Evolutionary conservation across 2,329 filamentous ascomycete genomes (phyloP), one percentile per base, ranked within the genome.

Genomic region (Aspergillus amoenus): DNA sequence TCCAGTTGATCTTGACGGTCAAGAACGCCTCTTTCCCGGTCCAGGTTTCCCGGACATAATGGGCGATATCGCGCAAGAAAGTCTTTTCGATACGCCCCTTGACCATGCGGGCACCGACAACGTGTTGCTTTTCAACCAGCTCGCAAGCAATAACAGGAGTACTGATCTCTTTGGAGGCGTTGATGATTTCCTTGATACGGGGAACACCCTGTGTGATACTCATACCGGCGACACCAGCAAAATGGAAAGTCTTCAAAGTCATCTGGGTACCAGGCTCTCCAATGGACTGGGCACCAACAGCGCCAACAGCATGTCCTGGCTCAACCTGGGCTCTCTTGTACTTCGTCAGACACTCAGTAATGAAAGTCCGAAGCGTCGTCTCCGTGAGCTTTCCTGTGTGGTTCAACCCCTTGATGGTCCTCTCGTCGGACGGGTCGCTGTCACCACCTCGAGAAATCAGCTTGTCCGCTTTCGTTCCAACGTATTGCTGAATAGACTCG

Each of bases 101-200:
- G 64, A 96, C 93, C 41, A 96, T 87, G 32, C 88, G 87, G n/a
- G 93, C 94, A 2, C 89, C 91, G 63, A 88, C 84, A 54, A 94
- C 86, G 63, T 88, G 84, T 55, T 83, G 79, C 59, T 87, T 85
- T 69, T 92, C 94, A 62, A 91, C 83, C 5, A 97, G 81, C 4
- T 90, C 88, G 68, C 94, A 97, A 5, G 85, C 87, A 65, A 99
- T 96, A 70, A 99, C 89, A 0, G 94, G 94, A 0, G 94, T 99
- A 73, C 90, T 95, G 75, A 99, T 99, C 49, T 82, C 81, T 73
- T 92, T 96, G 8, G 92, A 96, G 5, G 94, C 94, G 77, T 99
- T 99, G 86, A 99, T 99, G 65, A 99, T 99, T 81, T 99, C 94
- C 78, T 99, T 99, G 80, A 99, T 99, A 87, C 94, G 93, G 1